These are phyloP conservation scores for Triticum urartu DNA, from an alignment of 176 grass and related monocot genomes.

Conservation along the genomic window DNA sequence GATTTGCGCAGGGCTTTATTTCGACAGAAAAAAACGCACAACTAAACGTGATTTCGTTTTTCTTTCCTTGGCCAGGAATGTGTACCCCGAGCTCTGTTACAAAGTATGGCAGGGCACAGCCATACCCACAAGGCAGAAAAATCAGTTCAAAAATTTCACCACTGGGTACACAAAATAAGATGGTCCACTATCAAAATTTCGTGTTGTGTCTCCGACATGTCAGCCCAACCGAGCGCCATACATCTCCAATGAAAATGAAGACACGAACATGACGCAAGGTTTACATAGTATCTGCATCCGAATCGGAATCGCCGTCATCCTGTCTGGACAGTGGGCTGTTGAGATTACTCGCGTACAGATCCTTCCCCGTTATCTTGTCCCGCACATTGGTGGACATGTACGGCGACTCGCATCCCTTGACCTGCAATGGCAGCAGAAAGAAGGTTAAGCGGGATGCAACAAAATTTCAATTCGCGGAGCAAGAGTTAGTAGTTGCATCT, in stretches of 20 bases:
- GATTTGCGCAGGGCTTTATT: neutral
- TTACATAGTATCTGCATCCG: neutral
- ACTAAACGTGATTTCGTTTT: neutral
- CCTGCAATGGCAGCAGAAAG: neutral
- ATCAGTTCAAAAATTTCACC: neutral
- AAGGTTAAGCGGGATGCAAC: neutral
- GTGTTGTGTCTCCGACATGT: neutral
- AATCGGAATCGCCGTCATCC: neutral
- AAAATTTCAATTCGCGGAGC: too few species aligned
- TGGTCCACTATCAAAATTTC: neutral
- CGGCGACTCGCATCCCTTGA: neutral
- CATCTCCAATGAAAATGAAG: neutral
- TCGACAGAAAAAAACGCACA: too few species aligned
- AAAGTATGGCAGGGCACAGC: neutral
- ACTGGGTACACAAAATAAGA: neutral
- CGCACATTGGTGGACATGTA: slow-evolving; percentile 8
- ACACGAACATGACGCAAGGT: neutral
- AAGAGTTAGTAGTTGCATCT: neutral
- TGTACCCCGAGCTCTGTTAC: neutral
- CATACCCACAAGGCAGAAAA: neutral
- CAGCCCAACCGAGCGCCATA: neutral
- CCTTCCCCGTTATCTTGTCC: neutral
- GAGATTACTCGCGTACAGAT: neutral
- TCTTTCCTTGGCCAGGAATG: neutral
- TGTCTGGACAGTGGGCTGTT: neutral